Evolutionary conservation across 2,329 filamentous ascomycete species (phyloP).

Genomic region (Fusarium fracticaudum): DNA sequence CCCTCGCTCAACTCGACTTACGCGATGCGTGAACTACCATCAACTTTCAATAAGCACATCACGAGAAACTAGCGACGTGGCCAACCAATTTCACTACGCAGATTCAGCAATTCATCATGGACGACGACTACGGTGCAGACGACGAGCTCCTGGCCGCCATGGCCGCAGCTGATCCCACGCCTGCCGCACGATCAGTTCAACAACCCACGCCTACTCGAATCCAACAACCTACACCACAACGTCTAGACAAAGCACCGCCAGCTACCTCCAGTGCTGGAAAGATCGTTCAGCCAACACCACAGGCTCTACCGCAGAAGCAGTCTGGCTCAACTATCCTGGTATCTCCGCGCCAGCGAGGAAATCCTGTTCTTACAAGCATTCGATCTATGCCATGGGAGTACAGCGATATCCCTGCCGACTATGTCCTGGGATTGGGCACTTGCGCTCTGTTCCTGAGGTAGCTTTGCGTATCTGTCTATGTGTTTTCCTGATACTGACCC

Average conservation of each 20-base stretch:
- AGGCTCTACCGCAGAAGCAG: conserved; percentile 74
- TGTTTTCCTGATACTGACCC: not conserved
- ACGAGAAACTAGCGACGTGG: not conserved
- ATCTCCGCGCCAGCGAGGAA: conserved; percentile 92
- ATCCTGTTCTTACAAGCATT: conserved; percentile 87
- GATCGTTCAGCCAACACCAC: conserved; percentile 87
- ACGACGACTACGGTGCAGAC: conserved; percentile 68
- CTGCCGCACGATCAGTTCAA: conserved; percentile 44
- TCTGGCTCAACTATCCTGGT: conserved; percentile 85
- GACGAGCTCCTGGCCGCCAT: conserved; percentile 66
- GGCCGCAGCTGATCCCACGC: conserved; percentile 56
- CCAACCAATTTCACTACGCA: not conserved
- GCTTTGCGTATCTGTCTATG: not conserved
- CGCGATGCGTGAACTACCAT: conserved; percentile 24
- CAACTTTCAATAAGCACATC: not conserved
- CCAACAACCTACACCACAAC: conserved; percentile 63
- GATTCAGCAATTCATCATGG: conserved; percentile 44
- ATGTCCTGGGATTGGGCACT: conserved; percentile 85
- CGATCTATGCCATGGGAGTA: conserved; percentile 93
- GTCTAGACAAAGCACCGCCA: conserved; percentile 62
- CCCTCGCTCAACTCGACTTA: conserved; percentile 9
- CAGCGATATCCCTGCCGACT: conserved; percentile 95
- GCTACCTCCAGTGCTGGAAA: conserved; percentile 56
- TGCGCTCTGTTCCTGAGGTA: conserved; percentile 87
- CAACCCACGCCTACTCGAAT: conserved; percentile 56